Conservation (phyloP, 2,329 filamentous ascomycete genomes). For the Fusarium sulawesiense region DNA sequence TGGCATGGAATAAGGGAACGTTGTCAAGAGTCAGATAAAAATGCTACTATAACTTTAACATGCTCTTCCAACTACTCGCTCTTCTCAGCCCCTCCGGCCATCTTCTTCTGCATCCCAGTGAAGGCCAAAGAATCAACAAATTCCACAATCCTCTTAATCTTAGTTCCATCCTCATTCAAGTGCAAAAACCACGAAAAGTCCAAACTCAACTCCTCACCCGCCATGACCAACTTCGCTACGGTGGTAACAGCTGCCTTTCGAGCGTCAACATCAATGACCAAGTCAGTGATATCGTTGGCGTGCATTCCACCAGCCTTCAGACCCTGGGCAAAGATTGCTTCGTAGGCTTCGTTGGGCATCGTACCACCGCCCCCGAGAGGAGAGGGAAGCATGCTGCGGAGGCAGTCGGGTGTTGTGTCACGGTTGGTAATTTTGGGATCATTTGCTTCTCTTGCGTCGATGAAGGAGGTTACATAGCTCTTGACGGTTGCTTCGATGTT, state of each 20-base stretch:
- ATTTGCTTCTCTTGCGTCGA: constrained; percentile 12
- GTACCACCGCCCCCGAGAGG: background rate
- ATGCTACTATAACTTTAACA: background rate
- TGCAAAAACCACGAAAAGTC: constrained; percentile 29
- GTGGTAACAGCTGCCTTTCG: constrained; percentile 19
- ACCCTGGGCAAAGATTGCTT: constrained; percentile 9
- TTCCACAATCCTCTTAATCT: constrained; percentile 26
- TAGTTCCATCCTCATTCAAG: constrained; percentile 15
- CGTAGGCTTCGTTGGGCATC: constrained; percentile 22
- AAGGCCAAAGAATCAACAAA: constrained; percentile 24
- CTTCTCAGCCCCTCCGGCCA: background rate
- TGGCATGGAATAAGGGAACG: too few species aligned
- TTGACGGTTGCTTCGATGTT: constrained; percentile 12
- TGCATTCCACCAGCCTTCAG: constrained; percentile 11
- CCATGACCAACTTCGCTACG: background rate
- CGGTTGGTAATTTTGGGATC: constrained; percentile 15
- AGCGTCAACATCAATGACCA: constrained; percentile 12
- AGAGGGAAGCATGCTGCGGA: constrained; percentile 15
- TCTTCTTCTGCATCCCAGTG: background rate
- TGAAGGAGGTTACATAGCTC: constrained; percentile 14
- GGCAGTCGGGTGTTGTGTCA: constrained; percentile 3
- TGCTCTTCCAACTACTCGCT: background rate
- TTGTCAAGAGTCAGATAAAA: background rate
- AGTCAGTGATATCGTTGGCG: background rate
- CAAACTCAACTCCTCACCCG: constrained; percentile 4